phyloP scores from a whole-genome alignment of 371 early-diverging fungal genomes.

The Apophysomyces ossiformis region DNA sequence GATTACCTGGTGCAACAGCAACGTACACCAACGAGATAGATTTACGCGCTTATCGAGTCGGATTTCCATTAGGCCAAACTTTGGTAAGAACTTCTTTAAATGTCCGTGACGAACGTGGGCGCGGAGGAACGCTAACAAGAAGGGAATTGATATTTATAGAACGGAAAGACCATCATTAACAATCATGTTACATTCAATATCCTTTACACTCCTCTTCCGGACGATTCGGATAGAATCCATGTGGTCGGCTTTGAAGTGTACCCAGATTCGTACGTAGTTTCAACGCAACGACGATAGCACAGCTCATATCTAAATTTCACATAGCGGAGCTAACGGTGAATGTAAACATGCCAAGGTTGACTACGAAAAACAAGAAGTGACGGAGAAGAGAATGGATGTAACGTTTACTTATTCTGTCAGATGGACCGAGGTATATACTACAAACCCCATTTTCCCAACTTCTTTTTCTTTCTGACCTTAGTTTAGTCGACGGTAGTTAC shows the following conservation, averaged over 20 bases:
- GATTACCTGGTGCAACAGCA: constrained; percentile 50
- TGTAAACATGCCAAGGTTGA: constrained; percentile 43
- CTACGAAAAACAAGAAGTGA: constrained; percentile 41
- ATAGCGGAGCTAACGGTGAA: constrained; percentile 38
- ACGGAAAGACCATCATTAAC: constrained; percentile 38
- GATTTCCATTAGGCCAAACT: constrained; percentile 51
- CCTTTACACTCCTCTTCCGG: constrained; percentile 23
- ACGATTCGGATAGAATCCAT: constrained; percentile 21
- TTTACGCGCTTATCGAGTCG: constrained; percentile 46
- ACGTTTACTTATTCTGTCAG: constrained; percentile 49
- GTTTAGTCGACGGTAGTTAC: constrained; percentile 15
- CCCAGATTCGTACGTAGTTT: constrained; percentile 48
- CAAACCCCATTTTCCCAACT: not conserved
- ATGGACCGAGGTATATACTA: constrained; percentile 42
- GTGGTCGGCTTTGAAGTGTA: constrained; percentile 54
- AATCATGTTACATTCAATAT: constrained; percentile 53
- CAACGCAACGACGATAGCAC: not conserved
- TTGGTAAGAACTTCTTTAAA: constrained; percentile 22
- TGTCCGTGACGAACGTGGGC: not conserved
- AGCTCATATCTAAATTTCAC: not conserved
- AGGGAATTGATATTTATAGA: constrained; percentile 17
- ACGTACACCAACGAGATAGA: constrained; percentile 54
- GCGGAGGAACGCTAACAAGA: not conserved
- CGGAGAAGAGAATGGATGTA: constrained; percentile 29
- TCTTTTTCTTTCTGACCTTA: not conserved